These are phyloP conservation scores for Tetradesmus lagerheimii DNA, from an alignment of 139 green algal species.

Conservation along the genomic window DNA sequence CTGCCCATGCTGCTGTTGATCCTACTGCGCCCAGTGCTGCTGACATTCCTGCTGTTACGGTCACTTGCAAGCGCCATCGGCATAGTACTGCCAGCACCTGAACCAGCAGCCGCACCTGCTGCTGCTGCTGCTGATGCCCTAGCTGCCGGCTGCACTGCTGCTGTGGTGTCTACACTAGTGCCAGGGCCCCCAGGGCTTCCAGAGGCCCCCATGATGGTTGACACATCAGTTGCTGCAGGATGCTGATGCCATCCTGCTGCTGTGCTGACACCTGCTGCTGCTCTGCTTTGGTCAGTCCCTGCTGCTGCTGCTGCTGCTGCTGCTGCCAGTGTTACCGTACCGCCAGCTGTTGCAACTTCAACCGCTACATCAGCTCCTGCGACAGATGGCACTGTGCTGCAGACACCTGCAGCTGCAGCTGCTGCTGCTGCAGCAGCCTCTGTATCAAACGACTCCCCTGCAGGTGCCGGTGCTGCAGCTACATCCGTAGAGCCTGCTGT, in stretches of 20 bases:
- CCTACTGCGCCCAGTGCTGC: neutral
- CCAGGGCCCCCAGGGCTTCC: neutral
- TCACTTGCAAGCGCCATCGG: neutral
- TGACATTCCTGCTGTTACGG: neutral
- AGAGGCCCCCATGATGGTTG: neutral
- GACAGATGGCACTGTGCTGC: constrained; percentile 8
- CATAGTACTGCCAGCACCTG: neutral
- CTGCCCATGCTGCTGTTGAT: neutral
- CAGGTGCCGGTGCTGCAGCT: constrained; percentile 5
- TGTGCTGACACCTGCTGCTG: neutral
- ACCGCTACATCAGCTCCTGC: neutral
- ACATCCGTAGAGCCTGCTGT: neutral
- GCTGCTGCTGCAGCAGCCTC: constrained; percentile 6
- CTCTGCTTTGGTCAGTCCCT: neutral
- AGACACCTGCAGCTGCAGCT: neutral
- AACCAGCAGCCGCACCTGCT: neutral
- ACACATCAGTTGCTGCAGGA: neutral
- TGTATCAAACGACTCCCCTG: neutral
- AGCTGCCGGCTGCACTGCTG: neutral
- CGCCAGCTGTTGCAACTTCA: neutral
- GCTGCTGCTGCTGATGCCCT: neutral
- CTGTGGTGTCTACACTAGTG: neutral
- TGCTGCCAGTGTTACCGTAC: neutral
- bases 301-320: neutral
- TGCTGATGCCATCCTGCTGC: neutral